Evolutionary conservation across 2,329 filamentous ascomycete genomes (phyloP).

Genomic region (Epichloe gansuensis): DNA sequence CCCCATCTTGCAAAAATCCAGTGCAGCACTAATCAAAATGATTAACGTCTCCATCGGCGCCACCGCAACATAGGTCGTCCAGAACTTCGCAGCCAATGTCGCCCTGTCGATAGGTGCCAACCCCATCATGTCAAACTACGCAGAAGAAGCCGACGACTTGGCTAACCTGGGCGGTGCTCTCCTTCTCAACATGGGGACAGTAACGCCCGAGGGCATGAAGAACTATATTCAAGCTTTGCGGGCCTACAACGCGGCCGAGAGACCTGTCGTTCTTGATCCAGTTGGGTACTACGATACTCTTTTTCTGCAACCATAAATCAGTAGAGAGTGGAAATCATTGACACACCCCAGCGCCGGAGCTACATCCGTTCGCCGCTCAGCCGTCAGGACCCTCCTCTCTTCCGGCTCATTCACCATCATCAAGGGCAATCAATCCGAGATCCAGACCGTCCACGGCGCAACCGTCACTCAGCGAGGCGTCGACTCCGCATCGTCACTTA

Average conservation of each 20-base stretch:
- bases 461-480: conserved; percentile 59
- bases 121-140: conserved; percentile 89
- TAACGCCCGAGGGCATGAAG: conserved; percentile 58
- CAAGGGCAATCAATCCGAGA: conserved; percentile 89
- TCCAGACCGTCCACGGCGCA: conserved; percentile 56
- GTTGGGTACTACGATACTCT: conserved; percentile 48
- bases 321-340: too few species aligned
- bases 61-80: conserved; percentile 46
- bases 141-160: conserved; percentile 70
- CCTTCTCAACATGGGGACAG: conserved; percentile 90
- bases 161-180: conserved; percentile 62
- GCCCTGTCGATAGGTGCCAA: conserved; percentile 73
- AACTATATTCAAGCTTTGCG: conserved; percentile 62
- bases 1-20: too few species aligned
- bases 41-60: too few species aligned
- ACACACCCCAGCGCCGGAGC: conserved; percentile 51
- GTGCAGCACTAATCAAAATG: too few species aligned
- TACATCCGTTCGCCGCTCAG: conserved; percentile 57
- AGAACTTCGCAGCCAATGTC: conserved; percentile 89
- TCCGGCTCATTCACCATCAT: conserved; percentile 74
- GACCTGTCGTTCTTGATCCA: conserved; percentile 75
- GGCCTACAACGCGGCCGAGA: conserved; percentile 67
- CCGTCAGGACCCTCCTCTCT: conserved; percentile 57
- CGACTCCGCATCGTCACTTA: conserved; percentile 58
- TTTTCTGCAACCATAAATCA: background rate